Evolutionary conservation across 805 yeast genomes (phyloP), one percentile per base, ranked within the genome.

Genomic region (Cyberlindnera mycetangii): DNA sequence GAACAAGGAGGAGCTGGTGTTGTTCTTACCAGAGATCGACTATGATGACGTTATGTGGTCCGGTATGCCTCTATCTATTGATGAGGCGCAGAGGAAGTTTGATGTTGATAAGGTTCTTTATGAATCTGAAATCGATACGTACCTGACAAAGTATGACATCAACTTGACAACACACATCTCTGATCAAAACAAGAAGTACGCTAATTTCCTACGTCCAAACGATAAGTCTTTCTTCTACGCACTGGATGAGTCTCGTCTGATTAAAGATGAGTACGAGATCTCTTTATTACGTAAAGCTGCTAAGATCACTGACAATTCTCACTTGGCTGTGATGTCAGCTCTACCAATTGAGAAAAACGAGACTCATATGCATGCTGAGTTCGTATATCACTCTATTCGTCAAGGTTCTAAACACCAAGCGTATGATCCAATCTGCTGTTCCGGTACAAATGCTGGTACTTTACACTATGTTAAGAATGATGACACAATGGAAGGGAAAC

Each of bases 41-140:
- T 67, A 75, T 34, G 98, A 93, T 35, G 97, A 88, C 60, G 85
- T 92, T 33, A 85, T 93, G 89, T 92, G 99, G 99, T 83, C 93
- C 46, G 99, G 99, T 0, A 59, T 84, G 65, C 99, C 99, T 5
- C 51, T 88, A 41, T 68, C 78, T 32, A 51, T 73, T 3, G 82
- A 83, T 37, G 81, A 83, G 16, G 97, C 97, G 0, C 42, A 64
- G 39, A 60, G 69, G 17, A 73, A 71, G 49, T 92, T 67, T 54
- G 96, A 92, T 57, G 90, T 89, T 24, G 98, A 93, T 62, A 84
- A 79, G 34, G 95, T 90, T 37, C 63, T 77, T 45, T 86, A 83
- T 56, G 75, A 72, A 10, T 56, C 64, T n/a, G 81, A 78, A 5
- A 58, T 89, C 37, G 65, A 65, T 24, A 44, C 51, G 3, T 50